Percentiles rank a stretch among this genome's conserved stretches.
Evolutionary conservation across 2,329 filamentous ascomycete species (phyloP).

Genomic region (Colletotrichum theobromicola): DNA sequence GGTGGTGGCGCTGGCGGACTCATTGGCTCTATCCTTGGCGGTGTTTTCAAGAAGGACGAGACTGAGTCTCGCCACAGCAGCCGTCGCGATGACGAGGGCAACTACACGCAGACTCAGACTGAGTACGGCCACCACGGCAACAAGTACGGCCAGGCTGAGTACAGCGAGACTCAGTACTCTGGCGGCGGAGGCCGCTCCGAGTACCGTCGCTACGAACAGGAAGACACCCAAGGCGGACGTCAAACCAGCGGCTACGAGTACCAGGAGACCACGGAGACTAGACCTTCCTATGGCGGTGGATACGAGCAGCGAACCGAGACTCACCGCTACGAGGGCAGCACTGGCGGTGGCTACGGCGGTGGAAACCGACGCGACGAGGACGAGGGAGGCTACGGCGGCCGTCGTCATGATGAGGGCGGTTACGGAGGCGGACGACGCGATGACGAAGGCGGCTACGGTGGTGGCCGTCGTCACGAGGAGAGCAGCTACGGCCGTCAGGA

Average conservation of each 20-base stretch:
- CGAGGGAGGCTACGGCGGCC: constrained; percentile 28
- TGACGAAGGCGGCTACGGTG: constrained; percentile 23
- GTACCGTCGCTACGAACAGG: constrained; percentile 67
- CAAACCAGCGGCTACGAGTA: constrained; percentile 58
- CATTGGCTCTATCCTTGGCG: constrained; percentile 71
- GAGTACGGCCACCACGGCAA: constrained; percentile 65
- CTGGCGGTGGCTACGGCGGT: constrained; percentile 25
- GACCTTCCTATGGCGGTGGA: constrained; percentile 54
- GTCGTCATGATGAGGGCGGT: constrained; percentile 9
- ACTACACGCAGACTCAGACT: constrained; percentile 64
- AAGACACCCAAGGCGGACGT: constrained; percentile 43
- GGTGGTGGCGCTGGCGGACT: constrained; percentile 73
- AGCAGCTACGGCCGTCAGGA: constrained; percentile 8
- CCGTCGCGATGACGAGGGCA: constrained; percentile 62
- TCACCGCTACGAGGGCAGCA: constrained; percentile 47
- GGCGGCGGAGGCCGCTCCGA: constrained; percentile 63
- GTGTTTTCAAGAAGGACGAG: constrained; percentile 60
- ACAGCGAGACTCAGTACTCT: constrained; percentile 62
- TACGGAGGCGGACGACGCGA: constrained; percentile 13
- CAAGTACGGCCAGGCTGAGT: constrained; percentile 66
- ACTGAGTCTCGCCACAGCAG: constrained; percentile 59
- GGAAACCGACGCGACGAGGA: constrained; percentile 20
- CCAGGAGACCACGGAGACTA: constrained; percentile 62
- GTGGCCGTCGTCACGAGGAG: constrained; percentile 25
- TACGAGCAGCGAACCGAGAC: constrained; percentile 65